Percentiles rank a stretch among this genome's conserved stretches.
phyloP scores from a whole-genome alignment of 768 basidiomycete species.

The Collybiopsis confluens region DNA sequence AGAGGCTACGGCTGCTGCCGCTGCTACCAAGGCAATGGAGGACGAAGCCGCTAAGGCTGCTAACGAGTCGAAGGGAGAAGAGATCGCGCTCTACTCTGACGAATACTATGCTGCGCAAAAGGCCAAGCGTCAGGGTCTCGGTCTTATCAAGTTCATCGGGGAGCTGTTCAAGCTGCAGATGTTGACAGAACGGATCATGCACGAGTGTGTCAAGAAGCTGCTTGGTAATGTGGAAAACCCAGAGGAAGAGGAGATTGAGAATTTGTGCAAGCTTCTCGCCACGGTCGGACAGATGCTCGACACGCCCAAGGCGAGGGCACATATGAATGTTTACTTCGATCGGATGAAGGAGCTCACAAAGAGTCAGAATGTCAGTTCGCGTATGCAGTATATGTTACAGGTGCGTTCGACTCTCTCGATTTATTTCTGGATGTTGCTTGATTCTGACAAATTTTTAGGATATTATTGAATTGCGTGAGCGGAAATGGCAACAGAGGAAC shows the following conservation, averaged over 20 bases:
- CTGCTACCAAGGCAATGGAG: constrained; percentile 78
- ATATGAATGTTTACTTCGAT: constrained; percentile 91
- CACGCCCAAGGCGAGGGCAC: constrained; percentile 71
- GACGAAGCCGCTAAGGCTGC: constrained; percentile 76
- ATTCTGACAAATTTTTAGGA: constrained; percentile 52
- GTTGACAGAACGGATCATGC: constrained; percentile 97
- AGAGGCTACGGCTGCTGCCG: constrained; percentile 82
- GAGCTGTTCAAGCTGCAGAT: constrained; percentile 99
- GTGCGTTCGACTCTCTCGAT: constrained; percentile 40
- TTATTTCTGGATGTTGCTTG: constrained; percentile 6
- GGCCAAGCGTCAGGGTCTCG: constrained; percentile 94
- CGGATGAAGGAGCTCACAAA: constrained; percentile 83
- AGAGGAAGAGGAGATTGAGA: constrained; percentile 97
- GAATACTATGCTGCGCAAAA: constrained; percentile 97
- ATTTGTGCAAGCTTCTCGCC: constrained; percentile 85
- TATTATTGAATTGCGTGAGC: constrained; percentile 81
- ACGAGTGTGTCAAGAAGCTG: constrained; percentile 95
- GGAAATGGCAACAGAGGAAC: constrained; percentile 76
- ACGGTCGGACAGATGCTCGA: constrained; percentile 88
- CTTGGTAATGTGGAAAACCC: constrained; percentile 91
- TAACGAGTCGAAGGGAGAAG: constrained; percentile 54
- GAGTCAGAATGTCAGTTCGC: constrained; percentile 70
- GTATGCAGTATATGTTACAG: constrained; percentile 95
- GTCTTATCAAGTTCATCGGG: constrained; percentile 97
- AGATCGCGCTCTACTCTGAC: constrained; percentile 83